Evolutionary conservation across 345 rosid species (phyloP).

Genomic region (Cochlearia excelsa): DNA sequence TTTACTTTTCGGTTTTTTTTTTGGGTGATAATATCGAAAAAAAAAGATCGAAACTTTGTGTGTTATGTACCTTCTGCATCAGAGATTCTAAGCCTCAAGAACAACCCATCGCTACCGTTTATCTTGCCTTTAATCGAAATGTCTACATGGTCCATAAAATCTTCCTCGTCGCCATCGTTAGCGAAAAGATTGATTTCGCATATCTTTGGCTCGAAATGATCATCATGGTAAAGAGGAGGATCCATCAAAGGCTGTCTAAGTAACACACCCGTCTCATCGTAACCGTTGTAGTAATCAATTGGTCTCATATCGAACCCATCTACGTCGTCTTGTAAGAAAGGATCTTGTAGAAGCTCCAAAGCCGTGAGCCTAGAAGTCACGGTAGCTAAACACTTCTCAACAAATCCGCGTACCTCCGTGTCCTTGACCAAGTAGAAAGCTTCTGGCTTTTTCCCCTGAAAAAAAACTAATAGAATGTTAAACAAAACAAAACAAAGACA

Average conservation of each 20-base stretch:
- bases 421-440: slow-evolving; percentile 77
- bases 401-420: slow-evolving; percentile 76
- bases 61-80: slow-evolving; percentile 67
- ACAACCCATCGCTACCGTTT: slow-evolving; percentile 67
- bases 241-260: slow-evolving; percentile 49
- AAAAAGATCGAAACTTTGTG: slow-evolving; percentile 11
- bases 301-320: slow-evolving; percentile 42
- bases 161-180: slow-evolving; percentile 54
- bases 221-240: slow-evolving; percentile 40
- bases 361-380: slow-evolving; percentile 79
- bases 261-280: slow-evolving; percentile 42
- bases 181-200: slow-evolving; percentile 59
- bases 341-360: slow-evolving; percentile 73
- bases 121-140: slow-evolving; percentile 75
- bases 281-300: slow-evolving; percentile 43
- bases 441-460: slow-evolving; percentile 82
- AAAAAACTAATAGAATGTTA: no score
- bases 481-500: no score
- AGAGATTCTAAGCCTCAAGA: slow-evolving; percentile 75
- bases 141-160: slow-evolving; percentile 40
- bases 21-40: not conserved
- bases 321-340: slow-evolving; percentile 65
- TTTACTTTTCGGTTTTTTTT: not conserved
- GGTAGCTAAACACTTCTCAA: slow-evolving; percentile 89
- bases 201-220: slow-evolving; percentile 39